Conservation (phyloP, 768 basidiomycete species). For the Epithele typhae region DNA sequence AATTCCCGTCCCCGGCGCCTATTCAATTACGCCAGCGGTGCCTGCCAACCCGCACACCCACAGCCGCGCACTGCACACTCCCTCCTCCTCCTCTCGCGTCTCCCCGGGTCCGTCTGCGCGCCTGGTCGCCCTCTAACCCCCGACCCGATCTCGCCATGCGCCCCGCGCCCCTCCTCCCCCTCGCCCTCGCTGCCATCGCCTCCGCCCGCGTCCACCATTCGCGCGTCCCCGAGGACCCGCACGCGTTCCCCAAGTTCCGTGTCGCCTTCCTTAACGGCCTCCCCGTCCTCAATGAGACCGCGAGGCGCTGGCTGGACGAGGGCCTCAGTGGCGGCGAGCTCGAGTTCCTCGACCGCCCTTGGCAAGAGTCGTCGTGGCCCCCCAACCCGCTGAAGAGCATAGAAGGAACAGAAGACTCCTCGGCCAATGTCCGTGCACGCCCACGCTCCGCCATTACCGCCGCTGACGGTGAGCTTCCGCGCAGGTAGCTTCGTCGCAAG, state of each 20-base stretch:
- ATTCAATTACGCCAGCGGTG: conserved; percentile 5
- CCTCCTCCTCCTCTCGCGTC: not conserved
- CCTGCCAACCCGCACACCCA: not conserved
- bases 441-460: not conserved
- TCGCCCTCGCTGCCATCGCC: conserved; percentile 29
- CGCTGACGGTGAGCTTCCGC: conserved; percentile 16
- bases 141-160: conserved; percentile 17
- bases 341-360: conserved; percentile 72
- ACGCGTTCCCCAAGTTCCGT: conserved; percentile 78
- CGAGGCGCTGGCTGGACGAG: conserved; percentile 65
- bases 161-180: conserved; percentile 24
- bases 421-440: conserved; percentile 29
- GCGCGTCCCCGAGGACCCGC: conserved; percentile 67
- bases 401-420: conserved; percentile 42
- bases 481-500: conserved; percentile 17
- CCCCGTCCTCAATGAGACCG: conserved; percentile 71
- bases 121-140: not conserved
- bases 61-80: not conserved
- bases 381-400: conserved; percentile 51
- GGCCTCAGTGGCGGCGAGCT: conserved; percentile 72
- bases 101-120: not conserved
- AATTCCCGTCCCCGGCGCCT: conserved; percentile 9
- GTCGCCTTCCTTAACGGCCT: conserved; percentile 75
- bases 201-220: conserved; percentile 46
- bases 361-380: conserved; percentile 40